Base-by-base conservation (phyloP, 1,284 basidiomycete species). In the Coniferiporia weirii region DNA sequence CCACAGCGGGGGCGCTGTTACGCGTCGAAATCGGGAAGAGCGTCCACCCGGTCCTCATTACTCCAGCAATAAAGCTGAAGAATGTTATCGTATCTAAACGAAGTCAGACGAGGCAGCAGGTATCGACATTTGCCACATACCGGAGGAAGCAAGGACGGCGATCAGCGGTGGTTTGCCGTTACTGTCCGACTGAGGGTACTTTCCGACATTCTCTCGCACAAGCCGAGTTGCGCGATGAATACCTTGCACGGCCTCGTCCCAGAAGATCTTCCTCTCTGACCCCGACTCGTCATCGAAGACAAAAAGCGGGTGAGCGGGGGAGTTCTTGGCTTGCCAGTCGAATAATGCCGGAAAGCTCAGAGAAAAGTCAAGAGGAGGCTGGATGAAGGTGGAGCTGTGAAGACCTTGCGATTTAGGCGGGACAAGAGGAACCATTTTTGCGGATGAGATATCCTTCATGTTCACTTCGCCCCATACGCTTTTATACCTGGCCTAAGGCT, bases 321-420 rank as follows among this genome's bases (percentile, higher is more conserved):
- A 73, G 48, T 74, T 60, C 44, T 66, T 52, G 4, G 64, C 63
- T 45, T 77, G 72, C 65, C 68, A 73, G 22, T 73, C 71, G 57
- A 69, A 72, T 1, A 75, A 60, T 52, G 76, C 71, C 0, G 72
- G 69, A 10, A 76, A 40, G 7, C 70, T 69, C n/a, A 74, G 57
- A 2, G 70, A 64, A 15, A 68, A 71, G 56, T 74, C 71, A 35
- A 75, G 59, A 2, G 72, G 69, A n/a, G 75, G 74, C 1, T 57
- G 65, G 0, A 15, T 61, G 61, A 72, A 75, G 22, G 50, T 54
- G n/a, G 12, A n/a, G 49, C 38, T 40, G 12, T 40, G 3, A 40
- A 40, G 38, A 40, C 38, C 38, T 22, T 2, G 71, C 8, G 32
- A 46, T 40, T 40, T 40, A 15, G 38, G 38, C 15, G 38, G 38